These are phyloP conservation scores for Fulvia fulva DNA, from an alignment of 2,329 filamentous ascomycete genomes.

Conservation along the genomic window DNA sequence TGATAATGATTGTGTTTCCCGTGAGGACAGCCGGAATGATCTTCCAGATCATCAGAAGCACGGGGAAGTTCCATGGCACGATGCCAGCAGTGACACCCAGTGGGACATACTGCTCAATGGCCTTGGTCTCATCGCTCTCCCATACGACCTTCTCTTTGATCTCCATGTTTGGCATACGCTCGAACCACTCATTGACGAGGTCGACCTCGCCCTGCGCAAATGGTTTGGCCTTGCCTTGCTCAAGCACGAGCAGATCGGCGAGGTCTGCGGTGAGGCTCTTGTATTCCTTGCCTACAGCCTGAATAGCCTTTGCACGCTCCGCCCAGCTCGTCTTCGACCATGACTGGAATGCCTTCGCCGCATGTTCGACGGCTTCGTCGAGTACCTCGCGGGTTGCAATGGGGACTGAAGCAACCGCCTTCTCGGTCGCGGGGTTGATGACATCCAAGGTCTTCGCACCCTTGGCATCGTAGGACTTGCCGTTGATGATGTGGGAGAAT, in stretches of 20 bases:
- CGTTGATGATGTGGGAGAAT: conserved; percentile 38
- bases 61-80: conserved; percentile 28
- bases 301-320: conserved; percentile 27
- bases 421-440: conserved; percentile 34
- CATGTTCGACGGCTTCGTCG: conserved; percentile 33
- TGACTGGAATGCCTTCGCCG: conserved; percentile 33
- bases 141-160: conserved; percentile 18
- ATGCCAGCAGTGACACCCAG: conserved; percentile 20
- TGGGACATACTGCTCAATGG: conserved; percentile 20
- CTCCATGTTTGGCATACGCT: conserved; percentile 18
- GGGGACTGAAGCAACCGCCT: conserved; percentile 34
- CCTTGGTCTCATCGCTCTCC: conserved; percentile 17
- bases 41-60: conserved; percentile 45
- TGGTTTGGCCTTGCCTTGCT: conserved; percentile 18
- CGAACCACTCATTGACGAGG: conserved; percentile 19
- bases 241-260: conserved; percentile 17
- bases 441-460: conserved; percentile 29
- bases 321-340: conserved; percentile 33
- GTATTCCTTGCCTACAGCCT: conserved; percentile 19
- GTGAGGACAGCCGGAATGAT: conserved; percentile 57
- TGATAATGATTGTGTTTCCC: conserved; percentile 58
- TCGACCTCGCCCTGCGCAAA: conserved; percentile 19
- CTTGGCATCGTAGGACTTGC: conserved; percentile 31
- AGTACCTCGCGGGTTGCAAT: conserved; percentile 37
- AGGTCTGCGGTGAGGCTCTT: conserved; percentile 13